A percentile compares a stretch with the other conserved stretches of the same genome.
Conservation (phyloP, 1,284 basidiomycete genomes). For the Leccinum fallax region DNA sequence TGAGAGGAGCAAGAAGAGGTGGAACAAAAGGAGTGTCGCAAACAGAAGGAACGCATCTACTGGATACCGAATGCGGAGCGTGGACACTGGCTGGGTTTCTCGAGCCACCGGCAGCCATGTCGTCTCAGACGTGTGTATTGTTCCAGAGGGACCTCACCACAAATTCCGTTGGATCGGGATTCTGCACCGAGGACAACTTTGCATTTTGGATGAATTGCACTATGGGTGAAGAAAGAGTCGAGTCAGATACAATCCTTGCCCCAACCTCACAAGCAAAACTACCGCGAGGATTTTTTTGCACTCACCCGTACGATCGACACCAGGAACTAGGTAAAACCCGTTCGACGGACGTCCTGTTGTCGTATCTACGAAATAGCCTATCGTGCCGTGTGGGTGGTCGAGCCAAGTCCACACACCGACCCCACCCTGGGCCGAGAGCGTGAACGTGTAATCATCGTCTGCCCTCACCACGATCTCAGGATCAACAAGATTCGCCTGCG, state of each 20-base stretch:
- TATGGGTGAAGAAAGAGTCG: slow-evolving; percentile 18
- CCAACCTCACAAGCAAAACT: too few species aligned
- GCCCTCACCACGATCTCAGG: slow-evolving; percentile 46
- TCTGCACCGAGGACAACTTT: slow-evolving; percentile 39
- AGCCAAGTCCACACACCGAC: slow-evolving; percentile 63
- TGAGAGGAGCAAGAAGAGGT: too few species aligned
- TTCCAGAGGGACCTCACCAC: slow-evolving; percentile 60
- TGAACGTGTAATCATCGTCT: slow-evolving; percentile 46
- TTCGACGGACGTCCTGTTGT: slow-evolving; percentile 46
- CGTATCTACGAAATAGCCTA: slow-evolving; percentile 55
- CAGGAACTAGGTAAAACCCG: slow-evolving; percentile 55
- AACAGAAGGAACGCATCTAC: too few species aligned
- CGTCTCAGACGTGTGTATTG: slow-evolving; percentile 44
- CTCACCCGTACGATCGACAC: slow-evolving; percentile 50
- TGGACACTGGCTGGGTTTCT: too few species aligned
- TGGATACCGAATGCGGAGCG: neutral
- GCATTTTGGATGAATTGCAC: slow-evolving; percentile 49
- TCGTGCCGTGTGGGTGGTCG: slow-evolving; percentile 55
- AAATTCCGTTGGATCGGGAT: slow-evolving; percentile 47
- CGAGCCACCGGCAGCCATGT: too few species aligned
- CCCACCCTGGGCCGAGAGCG: slow-evolving; percentile 52
- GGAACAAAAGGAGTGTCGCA: too few species aligned
- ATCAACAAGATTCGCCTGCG: slow-evolving; percentile 47
- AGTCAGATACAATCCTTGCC: neutral
- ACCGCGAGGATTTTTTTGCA: neutral